phyloP scores from a whole-genome alignment of 2,329 filamentous ascomycete species.

The Epichloe hybrida region DNA sequence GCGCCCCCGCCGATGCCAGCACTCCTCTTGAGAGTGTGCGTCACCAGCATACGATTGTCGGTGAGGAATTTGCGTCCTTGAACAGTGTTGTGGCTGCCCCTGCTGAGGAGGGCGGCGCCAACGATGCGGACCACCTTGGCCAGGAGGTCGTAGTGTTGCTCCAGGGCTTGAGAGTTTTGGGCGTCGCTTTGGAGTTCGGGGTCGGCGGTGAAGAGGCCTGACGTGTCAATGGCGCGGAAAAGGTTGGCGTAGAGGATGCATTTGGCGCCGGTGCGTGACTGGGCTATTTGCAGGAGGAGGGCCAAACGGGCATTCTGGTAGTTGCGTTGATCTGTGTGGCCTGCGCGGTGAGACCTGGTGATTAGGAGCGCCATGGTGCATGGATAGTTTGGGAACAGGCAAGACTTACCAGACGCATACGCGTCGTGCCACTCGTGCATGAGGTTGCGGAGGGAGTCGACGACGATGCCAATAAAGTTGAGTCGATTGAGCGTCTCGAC shows the following conservation, averaged over 20 bases:
- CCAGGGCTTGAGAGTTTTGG: constrained; percentile 54
- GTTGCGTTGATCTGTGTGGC: constrained; percentile 30
- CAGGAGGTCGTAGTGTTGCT: constrained; percentile 74
- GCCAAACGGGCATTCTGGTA: constrained; percentile 61
- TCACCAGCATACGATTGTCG: constrained; percentile 71
- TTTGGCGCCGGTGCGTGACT: constrained; percentile 71
- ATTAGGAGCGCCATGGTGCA: too few relatives aligned
- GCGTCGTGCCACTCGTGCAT: constrained; percentile 56
- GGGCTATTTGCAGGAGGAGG: constrained; percentile 70
- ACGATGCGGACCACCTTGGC: constrained; percentile 70
- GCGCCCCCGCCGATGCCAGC: constrained; percentile 54
- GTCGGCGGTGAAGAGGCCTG: constrained; percentile 76
- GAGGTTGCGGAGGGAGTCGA: constrained; percentile 73
- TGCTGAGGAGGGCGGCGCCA: constrained; percentile 64
- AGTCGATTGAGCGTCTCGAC: constrained; percentile 69
- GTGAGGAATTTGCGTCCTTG: constrained; percentile 69
- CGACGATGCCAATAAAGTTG: constrained; percentile 82
- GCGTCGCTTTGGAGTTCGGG: constrained; percentile 80
- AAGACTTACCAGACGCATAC: constrained; percentile 36
- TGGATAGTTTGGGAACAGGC: neutral
- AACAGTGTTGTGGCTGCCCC: constrained; percentile 69
- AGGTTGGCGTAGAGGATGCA: constrained; percentile 82
- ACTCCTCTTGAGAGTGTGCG: constrained; percentile 81
- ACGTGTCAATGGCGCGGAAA: constrained; percentile 67
- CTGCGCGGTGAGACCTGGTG: constrained; percentile 14